phyloP scores from a whole-genome alignment of 163 green algal genomes.

The Scenedesmus sp. region DNA sequence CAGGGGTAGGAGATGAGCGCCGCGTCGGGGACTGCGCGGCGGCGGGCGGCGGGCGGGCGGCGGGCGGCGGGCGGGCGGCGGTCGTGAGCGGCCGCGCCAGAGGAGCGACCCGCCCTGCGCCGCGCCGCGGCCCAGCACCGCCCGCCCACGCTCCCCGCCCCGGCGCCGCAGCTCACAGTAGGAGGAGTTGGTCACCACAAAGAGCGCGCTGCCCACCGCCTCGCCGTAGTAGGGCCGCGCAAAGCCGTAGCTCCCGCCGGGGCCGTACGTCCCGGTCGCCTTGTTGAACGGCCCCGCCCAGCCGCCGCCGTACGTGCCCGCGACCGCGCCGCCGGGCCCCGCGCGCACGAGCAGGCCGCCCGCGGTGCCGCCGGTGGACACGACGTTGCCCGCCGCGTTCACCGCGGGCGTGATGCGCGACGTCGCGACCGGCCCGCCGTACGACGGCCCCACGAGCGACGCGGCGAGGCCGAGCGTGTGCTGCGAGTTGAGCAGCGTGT shows the following conservation, averaged over 20 bases:
- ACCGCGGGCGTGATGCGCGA: background rate
- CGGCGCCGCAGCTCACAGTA: background rate
- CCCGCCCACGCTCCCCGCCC: background rate
- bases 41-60: too few relatives aligned
- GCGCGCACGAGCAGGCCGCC: conserved; percentile 9
- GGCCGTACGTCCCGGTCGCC: conserved; percentile 10
- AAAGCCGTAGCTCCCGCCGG: conserved; percentile 26
- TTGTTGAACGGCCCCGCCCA: conserved; percentile 25
- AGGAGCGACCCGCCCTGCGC: background rate
- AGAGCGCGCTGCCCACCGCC: background rate
- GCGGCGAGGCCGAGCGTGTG: background rate
- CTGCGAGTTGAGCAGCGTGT: conserved; percentile 1
- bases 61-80: too few relatives aligned
- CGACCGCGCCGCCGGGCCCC: conserved; percentile 12
- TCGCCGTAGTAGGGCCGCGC: conserved; percentile 13
- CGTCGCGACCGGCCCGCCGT: conserved; percentile 12
- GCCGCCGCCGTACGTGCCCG: conserved; percentile 16
- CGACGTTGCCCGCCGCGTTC: conserved; percentile 15
- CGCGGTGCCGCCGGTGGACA: conserved; percentile 7
- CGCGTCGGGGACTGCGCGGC: too few relatives aligned
- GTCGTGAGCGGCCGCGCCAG: background rate
- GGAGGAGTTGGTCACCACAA: conserved; percentile 4
- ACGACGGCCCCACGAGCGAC: conserved; percentile 18
- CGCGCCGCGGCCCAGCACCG: background rate
- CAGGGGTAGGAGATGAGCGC: conserved; percentile 16